phyloP scores from a whole-genome alignment of 257 asterid species.

The Rehmannia glutinosa region DNA sequence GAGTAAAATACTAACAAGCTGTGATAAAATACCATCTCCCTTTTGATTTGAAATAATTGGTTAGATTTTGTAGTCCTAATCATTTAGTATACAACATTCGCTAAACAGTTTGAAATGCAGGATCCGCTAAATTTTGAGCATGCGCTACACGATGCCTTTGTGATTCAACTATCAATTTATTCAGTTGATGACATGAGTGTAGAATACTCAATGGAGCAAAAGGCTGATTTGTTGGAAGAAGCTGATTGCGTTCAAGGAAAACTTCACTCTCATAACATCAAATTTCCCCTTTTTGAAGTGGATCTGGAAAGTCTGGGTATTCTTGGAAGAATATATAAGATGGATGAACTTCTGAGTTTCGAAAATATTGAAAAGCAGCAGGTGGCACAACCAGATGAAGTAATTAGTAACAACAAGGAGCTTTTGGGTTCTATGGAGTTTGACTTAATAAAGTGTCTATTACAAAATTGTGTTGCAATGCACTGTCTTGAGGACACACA shows the following conservation, averaged over 20 bases:
- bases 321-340: constrained; percentile 19
- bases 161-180: constrained; percentile 51
- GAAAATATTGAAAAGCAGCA: constrained; percentile 43
- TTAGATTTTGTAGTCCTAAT: not conserved
- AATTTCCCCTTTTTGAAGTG: constrained; percentile 64
- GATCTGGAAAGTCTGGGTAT: constrained; percentile 45
- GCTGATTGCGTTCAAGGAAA: constrained; percentile 39
- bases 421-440: constrained; percentile 43
- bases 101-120: constrained; percentile 37
- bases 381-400: constrained; percentile 39
- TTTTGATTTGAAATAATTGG: constrained; percentile 13
- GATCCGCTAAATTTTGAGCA: constrained; percentile 43
- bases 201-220: constrained; percentile 38
- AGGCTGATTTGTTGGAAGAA: constrained; percentile 42
- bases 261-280: constrained; percentile 15
- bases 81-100: not conserved
- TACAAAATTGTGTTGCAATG: constrained; percentile 28
- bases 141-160: constrained; percentile 36
- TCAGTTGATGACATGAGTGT: constrained; percentile 49
- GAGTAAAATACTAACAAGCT: constrained; percentile 3
- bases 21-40: not conserved
- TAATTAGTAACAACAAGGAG: constrained; percentile 32
- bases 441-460: constrained; percentile 46
- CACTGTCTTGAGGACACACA: constrained; percentile 32
- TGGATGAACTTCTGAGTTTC: constrained; percentile 41